Percentiles rank a stretch among this genome's conserved stretches.
Conservation (phyloP, 805 yeast genomes). For the Lachancea sp. region DNA sequence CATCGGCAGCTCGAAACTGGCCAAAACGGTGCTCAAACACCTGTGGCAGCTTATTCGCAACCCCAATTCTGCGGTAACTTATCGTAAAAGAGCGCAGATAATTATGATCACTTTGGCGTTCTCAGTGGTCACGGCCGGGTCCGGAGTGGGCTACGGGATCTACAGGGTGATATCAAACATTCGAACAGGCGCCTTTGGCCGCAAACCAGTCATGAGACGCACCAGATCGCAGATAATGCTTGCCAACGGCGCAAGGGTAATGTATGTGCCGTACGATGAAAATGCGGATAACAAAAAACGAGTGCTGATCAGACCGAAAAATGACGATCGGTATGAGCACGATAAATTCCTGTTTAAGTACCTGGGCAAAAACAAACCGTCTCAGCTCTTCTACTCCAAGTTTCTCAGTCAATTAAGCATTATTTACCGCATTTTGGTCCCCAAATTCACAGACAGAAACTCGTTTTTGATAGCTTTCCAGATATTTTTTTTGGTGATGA, state of each 20-base stretch:
- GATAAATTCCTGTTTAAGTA: constrained; percentile 30
- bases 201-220: constrained; percentile 16
- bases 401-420: constrained; percentile 68
- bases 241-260: constrained; percentile 29
- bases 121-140: constrained; percentile 15
- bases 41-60: constrained; percentile 18
- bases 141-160: constrained; percentile 17
- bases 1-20: constrained; percentile 13
- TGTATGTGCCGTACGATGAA: constrained; percentile 27
- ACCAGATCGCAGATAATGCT: constrained; percentile 27
- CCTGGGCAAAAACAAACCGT: constrained; percentile 16
- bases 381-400: constrained; percentile 45
- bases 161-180: constrained; percentile 12
- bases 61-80: constrained; percentile 17
- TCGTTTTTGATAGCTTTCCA: constrained; percentile 61
- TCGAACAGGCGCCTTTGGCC: constrained; percentile 6
- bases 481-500: constrained; percentile 61
- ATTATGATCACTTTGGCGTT: constrained; percentile 19
- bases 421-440: constrained; percentile 78
- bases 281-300: constrained; percentile 16
- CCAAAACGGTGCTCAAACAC: constrained; percentile 17
- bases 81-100: constrained; percentile 23
- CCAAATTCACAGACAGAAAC: constrained; percentile 61
- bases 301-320: constrained; percentile 26
- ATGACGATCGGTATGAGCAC: constrained; percentile 29